Evolutionary conservation across 768 basidiomycete species (phyloP), one percentile per base, ranked within the genome.

Genomic region (Solioccasus polychromus): DNA sequence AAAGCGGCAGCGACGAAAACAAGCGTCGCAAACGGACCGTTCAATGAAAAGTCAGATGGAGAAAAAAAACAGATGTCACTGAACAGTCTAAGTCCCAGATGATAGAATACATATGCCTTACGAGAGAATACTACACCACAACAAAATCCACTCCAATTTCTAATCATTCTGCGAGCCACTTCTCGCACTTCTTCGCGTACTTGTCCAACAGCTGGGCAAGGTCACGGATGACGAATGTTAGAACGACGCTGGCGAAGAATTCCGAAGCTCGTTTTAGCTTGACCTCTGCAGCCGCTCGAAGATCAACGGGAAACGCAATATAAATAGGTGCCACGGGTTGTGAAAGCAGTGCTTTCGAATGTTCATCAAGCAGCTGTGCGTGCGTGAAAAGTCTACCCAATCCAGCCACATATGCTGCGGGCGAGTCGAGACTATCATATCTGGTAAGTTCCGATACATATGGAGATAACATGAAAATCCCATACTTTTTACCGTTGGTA

Each of bases 121-220:
- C 53, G 48, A 52, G 54, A 55, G 49, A 52, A 56, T 45, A 52
- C 42, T 58, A 64, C 62, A 58, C 50, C 55, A 48, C 49, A 53
- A 46, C 53, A 48, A 49, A 50, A 60, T 58, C 53, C 48, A 25
- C 32, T 45, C 47, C 52, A 35, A 25, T 35, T 38, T 52, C 55
- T 55, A 53, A 50, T 74, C 73, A 92, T 62, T 93, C 90, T 29
- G 82, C 87, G 29, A 92, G 76, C 88, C 89, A 91, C 68, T 90
- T 91, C 70, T 91, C 91, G 68, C 88, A 90, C 64, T 89, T 88
- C 76, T 92, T 92, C 52, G 85, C 87, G 65, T 92, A 93, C 69
- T 94, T 93, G 73, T 94, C 92, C 50, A 94, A 73, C 39, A 94
- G 69, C 58, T 85, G 82, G 32, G 88, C 88, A 52, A 92, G 74